Base-by-base conservation (phyloP, 768 basidiomycete genomes). In the Calvatia gigantea region DNA sequence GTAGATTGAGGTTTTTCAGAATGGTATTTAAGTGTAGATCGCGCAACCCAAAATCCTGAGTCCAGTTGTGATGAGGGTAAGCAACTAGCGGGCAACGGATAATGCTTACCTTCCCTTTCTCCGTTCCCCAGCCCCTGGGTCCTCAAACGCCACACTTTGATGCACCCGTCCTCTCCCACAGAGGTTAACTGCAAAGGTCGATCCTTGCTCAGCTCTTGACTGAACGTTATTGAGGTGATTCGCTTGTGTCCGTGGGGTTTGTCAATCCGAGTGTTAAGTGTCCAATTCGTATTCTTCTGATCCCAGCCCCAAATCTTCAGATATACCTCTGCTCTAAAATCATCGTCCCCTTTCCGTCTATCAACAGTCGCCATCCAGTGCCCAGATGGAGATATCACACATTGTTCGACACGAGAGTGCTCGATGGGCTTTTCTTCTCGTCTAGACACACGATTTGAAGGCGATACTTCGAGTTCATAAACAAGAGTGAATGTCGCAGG, bases 341-440 rank as follows among this genome's bases (percentile, higher is more conserved):
- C 75, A 21, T 82, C 83, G 39, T 88, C 85, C 4, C 80, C 85
- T 53, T 83, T 78, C 52, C 94, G 81, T 28, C 73, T 70, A 70
- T 99, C 96, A 23, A 92, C 69, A 1, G 96, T 95, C 4, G 94
- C 94, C 84, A 99, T 84, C 95, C 96, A 98, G 43, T 83, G 77
- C 8, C 87, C 87, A n/a, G 73, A 75, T 1, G 79, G 67, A 4
- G 89, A 88, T 56, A 95, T 74, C 4, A 78, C 81, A 5, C 80
- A 81, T 8, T 75, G 76, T 46, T 91, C 87, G 2, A 98, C 90
- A 12, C 86, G 78, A 2, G 88, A 80, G 7, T 89, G 85, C 58
- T 90, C 86, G 38, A 94, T 67, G 6, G 79, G 74, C 64, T 84
- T 88, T 56, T 94, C 89, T 41, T 92, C 91, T 61, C 84, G 76